Percentiles rank a stretch among this genome's conserved stretches.
These are phyloP conservation scores for Geosmithia putterillii DNA, from an alignment of 2,329 filamentous ascomycete species.

Conservation along the genomic window DNA sequence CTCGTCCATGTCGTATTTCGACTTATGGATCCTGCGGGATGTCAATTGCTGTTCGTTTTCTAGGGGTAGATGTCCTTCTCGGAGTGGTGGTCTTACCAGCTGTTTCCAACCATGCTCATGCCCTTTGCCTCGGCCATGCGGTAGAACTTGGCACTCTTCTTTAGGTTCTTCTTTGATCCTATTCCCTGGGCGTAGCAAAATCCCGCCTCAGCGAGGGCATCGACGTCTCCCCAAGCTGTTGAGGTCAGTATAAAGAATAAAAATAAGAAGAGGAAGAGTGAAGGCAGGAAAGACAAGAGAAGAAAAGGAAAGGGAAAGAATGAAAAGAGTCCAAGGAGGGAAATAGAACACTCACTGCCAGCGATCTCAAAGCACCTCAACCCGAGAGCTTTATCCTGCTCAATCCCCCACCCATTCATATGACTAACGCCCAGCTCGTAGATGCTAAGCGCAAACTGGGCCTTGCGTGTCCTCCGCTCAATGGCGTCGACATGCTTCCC, in stretches of 20 bases:
- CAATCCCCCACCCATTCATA: slow-evolving; percentile 96
- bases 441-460: slow-evolving; percentile 88
- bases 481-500: slow-evolving; percentile 50
- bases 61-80: no score
- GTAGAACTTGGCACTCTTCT: slow-evolving; percentile 86
- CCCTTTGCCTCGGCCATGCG: slow-evolving; percentile 83
- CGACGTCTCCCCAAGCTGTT: slow-evolving; percentile 86
- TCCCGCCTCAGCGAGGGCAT: slow-evolving; percentile 86
- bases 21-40: slow-evolving; percentile 84
- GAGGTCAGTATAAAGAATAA: slow-evolving; percentile 9
- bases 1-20: slow-evolving; percentile 69
- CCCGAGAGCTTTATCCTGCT: slow-evolving; percentile 80
- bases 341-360: slow-evolving; percentile 48
- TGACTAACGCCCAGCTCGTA: slow-evolving; percentile 95
- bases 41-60: no score
- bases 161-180: slow-evolving; percentile 91
- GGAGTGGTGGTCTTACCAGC: no score
- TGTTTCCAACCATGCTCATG: slow-evolving; percentile 96
- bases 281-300: no score
- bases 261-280: neutral
- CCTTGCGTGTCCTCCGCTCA: slow-evolving; percentile 73
- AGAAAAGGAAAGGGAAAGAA: neutral
- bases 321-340: neutral
- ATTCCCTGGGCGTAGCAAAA: slow-evolving; percentile 93
- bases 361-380: slow-evolving; percentile 94